Evolutionary conservation across 2,329 filamentous ascomycete species (phyloP).

Genomic region (Diaporthe eres): DNA sequence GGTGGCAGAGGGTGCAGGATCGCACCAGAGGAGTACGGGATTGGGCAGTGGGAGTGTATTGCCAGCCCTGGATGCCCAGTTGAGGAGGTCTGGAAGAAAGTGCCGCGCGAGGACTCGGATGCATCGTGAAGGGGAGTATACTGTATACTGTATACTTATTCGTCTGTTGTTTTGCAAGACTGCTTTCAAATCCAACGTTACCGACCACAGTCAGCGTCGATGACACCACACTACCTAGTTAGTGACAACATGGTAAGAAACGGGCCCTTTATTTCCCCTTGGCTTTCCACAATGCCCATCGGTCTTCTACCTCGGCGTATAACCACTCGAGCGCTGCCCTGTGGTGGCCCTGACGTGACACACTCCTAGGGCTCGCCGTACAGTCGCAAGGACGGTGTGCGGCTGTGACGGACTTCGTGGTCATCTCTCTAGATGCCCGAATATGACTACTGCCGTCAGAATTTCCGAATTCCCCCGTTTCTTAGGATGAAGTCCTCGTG

Average conservation of each 20-base stretch:
- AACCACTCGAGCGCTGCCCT: neutral
- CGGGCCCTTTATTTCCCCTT: neutral
- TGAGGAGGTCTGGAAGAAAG: conserved; percentile 75
- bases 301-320: too few species aligned
- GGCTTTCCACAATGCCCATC: neutral
- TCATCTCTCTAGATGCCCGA: neutral
- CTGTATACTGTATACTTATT: neutral
- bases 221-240: neutral
- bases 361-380: neutral
- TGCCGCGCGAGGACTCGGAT: conserved; percentile 45
- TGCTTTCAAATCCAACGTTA: neutral
- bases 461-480: neutral
- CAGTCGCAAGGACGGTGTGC: neutral
- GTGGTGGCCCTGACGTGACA: neutral
- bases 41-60: conserved; percentile 79
- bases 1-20: conserved; percentile 77
- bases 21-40: conserved; percentile 74
- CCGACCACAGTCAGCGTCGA: neutral
- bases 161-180: neutral
- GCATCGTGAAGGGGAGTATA: neutral
- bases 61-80: conserved; percentile 76
- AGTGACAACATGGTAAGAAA: too few species aligned
- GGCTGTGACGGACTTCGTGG: neutral
- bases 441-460: accelerated
- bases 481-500: too few species aligned